phyloP scores from a whole-genome alignment of 768 basidiomycete genomes.

The Podaxis sp. region DNA sequence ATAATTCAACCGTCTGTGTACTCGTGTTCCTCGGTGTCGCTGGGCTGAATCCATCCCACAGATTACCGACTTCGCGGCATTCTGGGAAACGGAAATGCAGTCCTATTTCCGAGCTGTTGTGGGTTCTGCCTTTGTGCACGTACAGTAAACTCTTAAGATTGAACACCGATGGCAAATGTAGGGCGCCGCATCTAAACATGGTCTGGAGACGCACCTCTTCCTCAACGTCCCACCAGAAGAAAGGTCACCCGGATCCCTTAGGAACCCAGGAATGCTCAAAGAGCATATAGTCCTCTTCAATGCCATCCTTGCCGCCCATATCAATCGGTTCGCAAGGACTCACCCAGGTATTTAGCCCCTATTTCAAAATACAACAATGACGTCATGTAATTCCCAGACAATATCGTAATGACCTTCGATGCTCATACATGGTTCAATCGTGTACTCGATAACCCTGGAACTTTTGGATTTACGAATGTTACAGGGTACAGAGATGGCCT shows the following conservation, averaged over 20 bases:
- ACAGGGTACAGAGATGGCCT: slow-evolving; percentile 35
- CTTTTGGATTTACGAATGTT: slow-evolving; percentile 45
- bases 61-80: slow-evolving; percentile 47
- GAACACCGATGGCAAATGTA: not conserved
- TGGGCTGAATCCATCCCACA: slow-evolving; percentile 15
- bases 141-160: not conserved
- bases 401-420: slow-evolving; percentile 46
- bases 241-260: slow-evolving; percentile 39
- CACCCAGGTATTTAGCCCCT: slow-evolving; percentile 29
- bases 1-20: slow-evolving; percentile 32
- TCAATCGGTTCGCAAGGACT: slow-evolving; percentile 31
- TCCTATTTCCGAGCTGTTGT: slow-evolving; percentile 52
- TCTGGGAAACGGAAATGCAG: slow-evolving; percentile 48
- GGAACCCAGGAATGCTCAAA: slow-evolving; percentile 34
- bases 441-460: slow-evolving; percentile 37
- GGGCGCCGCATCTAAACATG: slow-evolving; percentile 36
- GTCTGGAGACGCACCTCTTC: slow-evolving; percentile 48
- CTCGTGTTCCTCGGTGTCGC: not conserved
- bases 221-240: slow-evolving; percentile 57
- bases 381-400: slow-evolving; percentile 21
- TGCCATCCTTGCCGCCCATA: slow-evolving; percentile 32
- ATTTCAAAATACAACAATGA: not conserved
- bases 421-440: slow-evolving; percentile 47
- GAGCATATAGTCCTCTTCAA: slow-evolving; percentile 42
- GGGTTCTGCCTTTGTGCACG: slow-evolving; percentile 17